Evolutionary conservation across 306 rosid genomes (phyloP).

Genomic region (Herpetospermum pedunculosum): DNA sequence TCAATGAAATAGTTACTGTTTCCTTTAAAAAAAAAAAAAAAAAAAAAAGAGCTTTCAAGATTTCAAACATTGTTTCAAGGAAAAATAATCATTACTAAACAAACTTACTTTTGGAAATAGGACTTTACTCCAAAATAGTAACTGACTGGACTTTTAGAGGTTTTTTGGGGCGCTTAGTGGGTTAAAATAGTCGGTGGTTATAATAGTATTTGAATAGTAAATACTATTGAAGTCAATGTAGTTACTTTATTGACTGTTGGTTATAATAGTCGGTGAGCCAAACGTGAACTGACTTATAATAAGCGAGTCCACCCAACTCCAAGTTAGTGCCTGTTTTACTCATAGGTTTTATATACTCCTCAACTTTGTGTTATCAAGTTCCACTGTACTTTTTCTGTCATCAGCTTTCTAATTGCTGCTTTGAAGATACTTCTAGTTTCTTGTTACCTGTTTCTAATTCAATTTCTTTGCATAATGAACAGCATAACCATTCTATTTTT

Average conservation of each 20-base stretch:
- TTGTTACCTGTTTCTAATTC: slow-evolving; percentile 4
- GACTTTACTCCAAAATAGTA: not conserved
- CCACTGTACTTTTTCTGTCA: not conserved
- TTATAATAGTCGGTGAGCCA: too few species aligned
- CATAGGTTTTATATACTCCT: not conserved
- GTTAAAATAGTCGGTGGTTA: too few species aligned
- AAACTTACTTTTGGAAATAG: not conserved
- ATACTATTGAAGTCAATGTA: too few species aligned
- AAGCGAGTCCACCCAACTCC: too few species aligned
- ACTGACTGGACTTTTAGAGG: not conserved
- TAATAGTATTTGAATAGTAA: too few species aligned
- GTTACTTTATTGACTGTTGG: too few species aligned
- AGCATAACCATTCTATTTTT: slow-evolving; percentile 72
- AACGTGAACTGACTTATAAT: too few species aligned
- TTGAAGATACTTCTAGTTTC: not conserved
- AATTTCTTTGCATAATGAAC: slow-evolving; percentile 21
- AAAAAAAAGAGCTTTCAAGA: not conserved
- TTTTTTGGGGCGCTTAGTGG: too few species aligned
- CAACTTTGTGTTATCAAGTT: not conserved
- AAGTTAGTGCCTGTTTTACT: too few species aligned
- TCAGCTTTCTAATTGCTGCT: not conserved
- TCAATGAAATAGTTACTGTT: too few species aligned
- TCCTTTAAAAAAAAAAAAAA: too few species aligned
- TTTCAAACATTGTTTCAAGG: not conserved
- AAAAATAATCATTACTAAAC: not conserved